Conservation (phyloP, 768 basidiomycete species). For the Boletus pseudo-olivaceus region DNA sequence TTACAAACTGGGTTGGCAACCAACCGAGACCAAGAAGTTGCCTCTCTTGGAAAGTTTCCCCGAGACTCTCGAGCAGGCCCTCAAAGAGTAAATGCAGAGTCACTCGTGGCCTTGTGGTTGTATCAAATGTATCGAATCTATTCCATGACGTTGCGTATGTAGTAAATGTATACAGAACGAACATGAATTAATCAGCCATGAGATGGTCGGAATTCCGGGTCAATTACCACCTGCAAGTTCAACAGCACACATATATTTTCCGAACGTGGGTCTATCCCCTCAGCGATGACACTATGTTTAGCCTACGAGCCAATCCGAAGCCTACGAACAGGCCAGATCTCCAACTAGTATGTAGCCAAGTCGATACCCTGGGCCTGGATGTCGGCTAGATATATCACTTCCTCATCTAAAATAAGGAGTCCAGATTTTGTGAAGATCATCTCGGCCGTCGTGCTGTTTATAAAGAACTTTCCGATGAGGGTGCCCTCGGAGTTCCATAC, state of each 20-base stretch:
- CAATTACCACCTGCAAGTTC: background rate
- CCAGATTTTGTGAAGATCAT: slow-evolving; percentile 40
- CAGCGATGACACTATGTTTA: no score
- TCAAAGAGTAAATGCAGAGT: background rate
- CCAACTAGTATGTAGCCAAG: slow-evolving; percentile 8
- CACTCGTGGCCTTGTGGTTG: background rate
- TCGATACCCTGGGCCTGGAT: slow-evolving; percentile 32
- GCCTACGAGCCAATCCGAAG: background rate
- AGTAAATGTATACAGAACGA: slow-evolving; percentile 3
- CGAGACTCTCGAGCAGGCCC: slow-evolving; percentile 28
- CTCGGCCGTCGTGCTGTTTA: slow-evolving; percentile 34
- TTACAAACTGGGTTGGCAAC: slow-evolving; percentile 39
- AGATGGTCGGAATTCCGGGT: background rate
- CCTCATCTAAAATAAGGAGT: slow-evolving; percentile 39
- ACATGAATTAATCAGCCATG: background rate
- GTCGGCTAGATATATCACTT: slow-evolving; percentile 36
- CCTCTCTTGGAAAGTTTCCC: slow-evolving; percentile 29
- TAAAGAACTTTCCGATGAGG: slow-evolving; percentile 35
- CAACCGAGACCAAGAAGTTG: slow-evolving; percentile 25
- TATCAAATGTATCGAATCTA: background rate
- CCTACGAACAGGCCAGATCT: background rate
- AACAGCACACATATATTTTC: background rate
- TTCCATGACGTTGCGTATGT: slow-evolving; percentile 1
- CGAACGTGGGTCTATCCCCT: no score
- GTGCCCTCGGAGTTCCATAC: slow-evolving; percentile 55